Evolutionary conservation across 1,284 basidiomycete species (phyloP), one percentile per base, ranked within the genome.

Genomic region (Volvariella volvacea): DNA sequence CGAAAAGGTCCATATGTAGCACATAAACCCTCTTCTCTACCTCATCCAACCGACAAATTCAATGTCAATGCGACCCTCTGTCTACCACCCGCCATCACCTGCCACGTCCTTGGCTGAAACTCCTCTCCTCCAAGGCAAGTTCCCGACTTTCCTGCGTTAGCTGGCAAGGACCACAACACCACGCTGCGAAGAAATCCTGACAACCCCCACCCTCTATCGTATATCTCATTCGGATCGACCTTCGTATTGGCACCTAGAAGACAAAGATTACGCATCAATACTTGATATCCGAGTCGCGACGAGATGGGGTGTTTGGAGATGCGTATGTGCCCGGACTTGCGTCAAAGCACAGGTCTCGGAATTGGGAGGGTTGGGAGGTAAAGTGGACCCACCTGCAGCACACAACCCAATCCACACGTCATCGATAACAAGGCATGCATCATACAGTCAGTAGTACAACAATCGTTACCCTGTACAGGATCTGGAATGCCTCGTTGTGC

Each of bases 71-170:
- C n/a, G n/a, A n/a, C n/a, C n/a, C n/a, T n/a, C n/a, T n/a, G n/a
- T n/a, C n/a, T n/a, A n/a, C n/a, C n/a, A n/a, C n/a, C n/a, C n/a
- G n/a, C n/a, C n/a, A n/a, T n/a, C n/a, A n/a, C n/a, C n/a, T n/a
- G n/a, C n/a, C n/a, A n/a, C n/a, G n/a, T n/a, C 25, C 6, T 28
- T 28, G 25, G 12, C 25, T 28, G 25, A 47, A 21, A 19, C 45
- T 47, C 15, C 38, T 38, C 49, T 69, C 67, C 50, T 70, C 67
- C 32, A 59, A 45, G 45, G 57, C 52, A 14, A 70, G 32, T 51
- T 70, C 68, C 22, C 60, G 55, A 38, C 53, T 53, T 42, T 62
- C 63, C 48, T 70, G 68, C 2, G 59, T 58, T 36, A 69, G 57
- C 12, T 60, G 55, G 44, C 67, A 70, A 20, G 65, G 59, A 0